These are phyloP conservation scores for Yueomyces sp. DNA, from an alignment of 805 yeast genomes.

Conservation along the genomic window DNA sequence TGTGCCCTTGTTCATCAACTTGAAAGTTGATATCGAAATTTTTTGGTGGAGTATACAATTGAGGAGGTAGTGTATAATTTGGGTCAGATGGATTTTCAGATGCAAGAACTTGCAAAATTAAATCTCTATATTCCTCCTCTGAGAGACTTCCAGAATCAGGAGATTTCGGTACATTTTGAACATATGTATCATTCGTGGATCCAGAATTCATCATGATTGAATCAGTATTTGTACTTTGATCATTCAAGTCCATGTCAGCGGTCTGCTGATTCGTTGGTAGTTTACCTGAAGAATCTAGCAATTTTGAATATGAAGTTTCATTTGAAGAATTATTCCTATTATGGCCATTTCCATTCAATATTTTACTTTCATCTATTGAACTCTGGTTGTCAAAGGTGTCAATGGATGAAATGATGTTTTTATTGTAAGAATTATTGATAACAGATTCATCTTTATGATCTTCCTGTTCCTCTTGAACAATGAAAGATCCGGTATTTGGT, in stretches of 20 bases:
- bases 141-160: neutral
- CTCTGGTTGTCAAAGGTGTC: neutral
- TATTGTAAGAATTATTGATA: neutral
- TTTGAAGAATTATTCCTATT: neutral
- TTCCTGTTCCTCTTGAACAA: neutral
- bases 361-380: neutral
- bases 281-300: neutral
- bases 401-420: neutral
- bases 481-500: constrained; percentile 1
- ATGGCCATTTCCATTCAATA: neutral
- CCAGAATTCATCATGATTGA: constrained; percentile 16
- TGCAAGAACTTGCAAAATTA: constrained; percentile 20
- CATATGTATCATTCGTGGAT: neutral
- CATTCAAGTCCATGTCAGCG: neutral
- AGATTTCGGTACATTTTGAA: neutral
- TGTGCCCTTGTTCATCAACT: constrained; percentile 71
- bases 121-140: constrained; percentile 17
- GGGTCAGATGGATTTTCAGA: constrained; percentile 20
- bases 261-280: neutral
- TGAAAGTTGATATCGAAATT: constrained; percentile 53
- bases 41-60: constrained; percentile 42
- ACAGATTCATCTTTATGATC: neutral
- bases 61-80: constrained; percentile 19
- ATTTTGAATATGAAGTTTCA: neutral
- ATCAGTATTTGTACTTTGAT: too few species aligned